Evolutionary conservation across 1,139 yeast genomes (phyloP).

Genomic region (Magnusiomyces fungicola): DNA sequence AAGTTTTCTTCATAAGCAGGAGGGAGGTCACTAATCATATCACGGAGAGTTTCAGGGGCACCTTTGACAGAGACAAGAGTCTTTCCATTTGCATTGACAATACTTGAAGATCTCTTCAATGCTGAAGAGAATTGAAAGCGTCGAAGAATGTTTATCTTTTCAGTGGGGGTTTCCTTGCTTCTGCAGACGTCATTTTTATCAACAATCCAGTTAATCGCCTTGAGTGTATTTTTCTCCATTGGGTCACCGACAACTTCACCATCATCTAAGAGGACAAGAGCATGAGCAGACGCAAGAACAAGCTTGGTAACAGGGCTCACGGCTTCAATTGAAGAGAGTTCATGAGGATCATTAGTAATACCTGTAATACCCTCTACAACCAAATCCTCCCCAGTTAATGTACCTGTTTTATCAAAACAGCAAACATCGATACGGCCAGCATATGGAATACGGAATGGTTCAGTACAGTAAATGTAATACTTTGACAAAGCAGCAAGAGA

Average conservation of each 20-base stretch:
- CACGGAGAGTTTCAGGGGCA: conserved; percentile 95
- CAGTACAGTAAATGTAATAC: conserved; percentile 90
- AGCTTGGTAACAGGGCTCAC: conserved; percentile 62
- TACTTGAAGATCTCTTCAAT: conserved; percentile 87
- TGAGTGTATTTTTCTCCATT: conserved; percentile 94
- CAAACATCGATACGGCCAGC: conserved; percentile 98
- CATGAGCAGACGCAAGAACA: conserved; percentile 93
- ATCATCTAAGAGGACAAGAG: conserved; percentile 84
- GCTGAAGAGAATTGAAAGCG: conserved; percentile 97
- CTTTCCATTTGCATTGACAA: conserved; percentile 51
- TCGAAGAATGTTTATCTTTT: conserved; percentile 65
- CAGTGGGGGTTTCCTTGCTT: conserved; percentile 22
- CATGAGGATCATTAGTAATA: conserved; percentile 47
- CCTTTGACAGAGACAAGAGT: conserved; percentile 90
- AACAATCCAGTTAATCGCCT: conserved; percentile 81
- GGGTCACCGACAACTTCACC: conserved; percentile 99
- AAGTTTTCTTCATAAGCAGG: conserved; percentile 74
- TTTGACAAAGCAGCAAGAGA: conserved; percentile 84
- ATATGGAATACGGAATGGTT: conserved; percentile 94
- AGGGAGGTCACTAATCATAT: conserved; percentile 68
- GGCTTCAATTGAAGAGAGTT: conserved; percentile 48
- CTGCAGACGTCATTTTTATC: conserved; percentile 52
- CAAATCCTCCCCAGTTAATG: conserved; percentile 93
- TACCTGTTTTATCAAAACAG: conserved; percentile 98
- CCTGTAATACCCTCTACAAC: conserved; percentile 97